These are phyloP conservation scores for Cladophialophora yegresii DNA, from an alignment of 2,329 filamentous ascomycete species.

Conservation along the genomic window DNA sequence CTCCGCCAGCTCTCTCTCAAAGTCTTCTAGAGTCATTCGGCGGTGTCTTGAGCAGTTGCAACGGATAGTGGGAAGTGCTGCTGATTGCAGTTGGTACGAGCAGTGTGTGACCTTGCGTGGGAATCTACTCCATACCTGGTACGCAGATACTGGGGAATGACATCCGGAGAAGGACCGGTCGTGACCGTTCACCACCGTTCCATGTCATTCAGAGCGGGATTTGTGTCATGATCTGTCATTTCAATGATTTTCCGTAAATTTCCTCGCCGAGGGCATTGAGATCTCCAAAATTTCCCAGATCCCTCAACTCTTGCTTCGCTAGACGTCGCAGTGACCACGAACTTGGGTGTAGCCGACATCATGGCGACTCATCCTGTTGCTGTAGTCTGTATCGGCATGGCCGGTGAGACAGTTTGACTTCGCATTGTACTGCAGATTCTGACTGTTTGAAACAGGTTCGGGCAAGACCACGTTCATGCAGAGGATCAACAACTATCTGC, in stretches of 20 bases:
- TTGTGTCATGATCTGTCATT: background rate
- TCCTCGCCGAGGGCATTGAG: background rate
- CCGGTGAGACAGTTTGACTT: conserved; percentile 57
- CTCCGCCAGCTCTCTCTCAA: conserved; percentile 72
- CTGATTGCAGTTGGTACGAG: background rate
- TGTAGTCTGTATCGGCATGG: conserved; percentile 96
- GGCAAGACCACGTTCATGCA: conserved; percentile 99
- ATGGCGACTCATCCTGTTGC: conserved; percentile 65
- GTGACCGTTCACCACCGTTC: too few relatives aligned
- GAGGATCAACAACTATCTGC: conserved; percentile 89
- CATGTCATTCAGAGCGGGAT: background rate
- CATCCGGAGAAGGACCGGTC: background rate
- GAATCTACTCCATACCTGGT: background rate
- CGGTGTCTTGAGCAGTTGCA: background rate
- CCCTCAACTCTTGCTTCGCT: background rate
- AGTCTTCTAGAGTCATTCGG: conserved; percentile 66
- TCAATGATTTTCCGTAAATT: background rate
- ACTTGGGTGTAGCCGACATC: conserved; percentile 33
- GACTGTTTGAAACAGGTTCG: conserved; percentile 60
- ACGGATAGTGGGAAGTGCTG: background rate
- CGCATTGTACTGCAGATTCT: conserved; percentile 11
- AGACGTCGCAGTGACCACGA: background rate
- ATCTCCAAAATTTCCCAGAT: background rate
- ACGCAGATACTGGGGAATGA: background rate
- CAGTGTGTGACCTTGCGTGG: conserved; percentile 2